Evolutionary conservation across 768 basidiomycete species (phyloP), one percentile per base, ranked within the genome.

Genomic region (Serendipita vermifera): DNA sequence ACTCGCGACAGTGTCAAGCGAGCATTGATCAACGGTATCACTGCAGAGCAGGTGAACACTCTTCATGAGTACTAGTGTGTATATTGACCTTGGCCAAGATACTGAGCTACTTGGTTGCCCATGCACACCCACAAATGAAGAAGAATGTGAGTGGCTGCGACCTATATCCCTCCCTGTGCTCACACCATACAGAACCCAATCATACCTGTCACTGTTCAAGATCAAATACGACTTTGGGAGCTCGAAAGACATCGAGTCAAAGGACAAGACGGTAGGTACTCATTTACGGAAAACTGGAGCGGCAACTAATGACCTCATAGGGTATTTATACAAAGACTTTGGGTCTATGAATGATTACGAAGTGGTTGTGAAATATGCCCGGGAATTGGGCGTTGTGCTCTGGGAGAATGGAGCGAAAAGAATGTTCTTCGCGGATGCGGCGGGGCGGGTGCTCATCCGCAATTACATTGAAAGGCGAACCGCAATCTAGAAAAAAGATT

Each of bases 61-160:
- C n/a, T n/a, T n/a, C n/a, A n/a, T n/a, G n/a, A n/a, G n/a, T n/a
- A n/a, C n/a, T n/a, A n/a, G 20, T 20, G 32, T 55, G 13, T 3
- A 51, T 26, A 22, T 55, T 57, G 22, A 51, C 55, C 55, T 36
- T 56, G 51, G 20, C 33, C 33, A 64, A 98, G 91, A 96, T 98
- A 67, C 93, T 99, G 67, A 85, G 84, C 66, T 98, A 98, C 69
- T 77, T 99, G 38, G 80, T 83, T 24, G 85, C 86, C 40, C 92
- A 98, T 70, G 96, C 94, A 1, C 96, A 98, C 68, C 88, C 92
- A 26, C 94, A 97, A 70, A 98, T 99, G 96, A 81, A 87, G 66
- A 89, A 85, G 69, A 90, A 92, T 66, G 90, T 91, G 64, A 62
- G 77, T 67, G n/a, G n/a, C n/a, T n/a, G 9, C 32, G 15, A 40